Percentiles rank a stretch among this genome's conserved stretches.
These are phyloP conservation scores for Fusarium albosuccineum DNA, from an alignment of 2,329 filamentous ascomycete genomes.

Conservation along the genomic window DNA sequence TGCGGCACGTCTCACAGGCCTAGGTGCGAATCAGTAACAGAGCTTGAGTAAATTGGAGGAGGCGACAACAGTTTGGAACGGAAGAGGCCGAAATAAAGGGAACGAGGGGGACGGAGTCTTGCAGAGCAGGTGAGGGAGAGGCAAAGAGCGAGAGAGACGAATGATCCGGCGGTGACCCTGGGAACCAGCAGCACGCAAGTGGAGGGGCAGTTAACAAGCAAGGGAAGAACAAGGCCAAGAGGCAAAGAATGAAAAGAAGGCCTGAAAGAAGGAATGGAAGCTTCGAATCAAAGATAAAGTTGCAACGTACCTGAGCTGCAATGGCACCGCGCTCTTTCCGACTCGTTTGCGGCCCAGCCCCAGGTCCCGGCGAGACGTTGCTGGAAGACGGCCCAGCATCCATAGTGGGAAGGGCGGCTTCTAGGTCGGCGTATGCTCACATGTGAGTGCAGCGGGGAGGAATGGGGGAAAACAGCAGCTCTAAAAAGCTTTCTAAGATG, in stretches of 20 bases:
- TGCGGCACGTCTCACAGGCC: constrained; percentile 71
- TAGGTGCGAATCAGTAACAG: constrained; percentile 40
- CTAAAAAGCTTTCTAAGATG: constrained; percentile 43
- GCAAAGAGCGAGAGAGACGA: too few relatives aligned
- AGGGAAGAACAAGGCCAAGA: not conserved
- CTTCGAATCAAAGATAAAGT: not conserved
- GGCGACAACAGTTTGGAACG: not conserved
- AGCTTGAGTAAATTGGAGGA: not conserved
- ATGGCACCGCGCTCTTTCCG: constrained; percentile 57
- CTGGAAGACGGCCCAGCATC: constrained; percentile 44
- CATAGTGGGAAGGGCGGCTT: constrained; percentile 40
- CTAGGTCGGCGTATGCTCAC: constrained; percentile 31
- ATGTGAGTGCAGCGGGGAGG: constrained; percentile 29
- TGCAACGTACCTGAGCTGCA: constrained; percentile 53
- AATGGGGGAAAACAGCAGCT: constrained; percentile 32
- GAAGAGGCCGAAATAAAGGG: not conserved
- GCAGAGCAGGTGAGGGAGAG: too few relatives aligned
- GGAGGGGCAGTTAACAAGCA: constrained; percentile 4
- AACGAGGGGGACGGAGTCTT: too few relatives aligned
- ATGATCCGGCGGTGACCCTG: not conserved
- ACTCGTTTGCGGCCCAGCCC: constrained; percentile 49
- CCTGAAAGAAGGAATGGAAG: not conserved
- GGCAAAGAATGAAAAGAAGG: not conserved
- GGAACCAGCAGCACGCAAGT: not conserved
- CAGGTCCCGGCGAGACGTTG: constrained; percentile 52